Evolutionary conservation across 345 rosid genomes (phyloP), one percentile per base, ranked within the genome.

Genomic region (Eucalyptus victrix): DNA sequence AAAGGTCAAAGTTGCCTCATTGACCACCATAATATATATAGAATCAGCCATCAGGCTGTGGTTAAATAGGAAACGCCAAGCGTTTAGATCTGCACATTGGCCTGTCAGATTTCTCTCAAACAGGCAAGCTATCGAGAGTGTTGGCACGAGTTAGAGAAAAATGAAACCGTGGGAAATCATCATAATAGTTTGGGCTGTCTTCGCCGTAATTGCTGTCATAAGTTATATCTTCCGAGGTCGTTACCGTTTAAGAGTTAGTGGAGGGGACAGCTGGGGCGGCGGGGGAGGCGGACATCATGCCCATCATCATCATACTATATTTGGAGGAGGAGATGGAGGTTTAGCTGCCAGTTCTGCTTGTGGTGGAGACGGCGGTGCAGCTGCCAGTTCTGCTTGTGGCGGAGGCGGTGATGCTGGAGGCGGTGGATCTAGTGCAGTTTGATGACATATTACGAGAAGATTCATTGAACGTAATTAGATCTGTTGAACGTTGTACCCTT

Each of bases 401-500:
- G 51, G 80, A 37, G 88, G 76, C 2, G 62, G 72, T 10, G 28
- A 17, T 37, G 80, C 28, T 87, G 88, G 88, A 42, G 88, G 81
- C 6, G 54, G 88, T 3, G 81, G 88, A 30, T 62, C 54, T 14
- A 49, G 40, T 28, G 80, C 76, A 24, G 88, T 69, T 34, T 87
- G 88, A 45, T 10, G 40, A 44, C 30, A 5, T n/a, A 32, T 87
- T 50, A 62, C 49, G 89, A 88, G 86, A 90, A 58, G 94, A 91
- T 87, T 89, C 49, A 90, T 90, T 47, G 94, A 89, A 40, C 88
- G 92, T 85, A 90, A 90, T 47, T 88, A 92, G 81, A 92, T 88
- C 88, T 92, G 92, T 40, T 21, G 47, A 23, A 40, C 24, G 28
- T 40, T 76, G 28, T 76, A 76, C 45, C 47, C 47, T 40, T 23